These are phyloP conservation scores for Rhodamnia rubescens DNA, from an alignment of 345 rosid genomes.

Conservation along the genomic window DNA sequence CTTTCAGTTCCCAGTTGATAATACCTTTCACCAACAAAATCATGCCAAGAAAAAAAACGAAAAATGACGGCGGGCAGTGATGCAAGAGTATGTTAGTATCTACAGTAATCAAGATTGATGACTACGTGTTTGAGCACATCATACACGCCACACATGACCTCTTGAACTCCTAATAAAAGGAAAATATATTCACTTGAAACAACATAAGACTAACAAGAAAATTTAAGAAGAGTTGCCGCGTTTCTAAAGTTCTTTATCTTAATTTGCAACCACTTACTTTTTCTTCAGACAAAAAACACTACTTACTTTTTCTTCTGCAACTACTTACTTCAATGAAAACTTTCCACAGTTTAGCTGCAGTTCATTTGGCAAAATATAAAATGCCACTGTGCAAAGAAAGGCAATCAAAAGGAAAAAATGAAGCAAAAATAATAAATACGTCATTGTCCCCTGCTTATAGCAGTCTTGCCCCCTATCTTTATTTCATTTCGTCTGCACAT, in stretches of 20 bases:
- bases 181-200: neutral
- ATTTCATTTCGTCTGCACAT: neutral
- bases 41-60: neutral
- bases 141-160: neutral
- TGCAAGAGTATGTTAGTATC: neutral
- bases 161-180: neutral
- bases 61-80: neutral
- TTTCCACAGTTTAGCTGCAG: neutral
- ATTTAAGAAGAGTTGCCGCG: neutral
- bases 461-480: neutral
- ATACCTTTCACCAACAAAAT: neutral
- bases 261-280: neutral
- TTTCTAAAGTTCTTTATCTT: neutral
- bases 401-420: neutral
- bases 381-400: neutral
- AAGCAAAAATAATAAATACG: neutral
- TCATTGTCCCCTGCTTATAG: neutral
- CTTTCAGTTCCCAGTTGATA: neutral
- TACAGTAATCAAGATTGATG: neutral
- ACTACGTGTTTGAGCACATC: neutral
- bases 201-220: neutral
- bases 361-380: neutral
- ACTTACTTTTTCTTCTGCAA: neutral
- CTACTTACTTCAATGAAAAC: neutral
- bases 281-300: neutral